A percentile compares a stretch with the other conserved stretches of the same genome.
These are phyloP conservation scores for Cladosporium colombiae DNA, from an alignment of 2,329 filamentous ascomycete species.

Conservation along the genomic window DNA sequence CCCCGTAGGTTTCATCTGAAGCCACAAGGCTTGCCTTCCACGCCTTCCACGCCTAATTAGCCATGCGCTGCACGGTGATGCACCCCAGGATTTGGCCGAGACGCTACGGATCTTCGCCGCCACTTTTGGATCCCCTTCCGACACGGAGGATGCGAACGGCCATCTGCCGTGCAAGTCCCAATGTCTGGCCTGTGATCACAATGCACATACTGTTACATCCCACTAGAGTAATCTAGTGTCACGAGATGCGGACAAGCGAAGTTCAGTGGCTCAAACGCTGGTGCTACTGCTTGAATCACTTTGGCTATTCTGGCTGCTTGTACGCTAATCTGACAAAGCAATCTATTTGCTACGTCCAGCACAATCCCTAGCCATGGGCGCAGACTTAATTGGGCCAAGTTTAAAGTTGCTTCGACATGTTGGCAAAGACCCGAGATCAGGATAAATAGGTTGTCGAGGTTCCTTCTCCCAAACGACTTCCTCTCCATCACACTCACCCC, in stretches of 20 bases:
- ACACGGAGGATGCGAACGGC: not conserved
- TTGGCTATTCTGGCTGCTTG: slow-evolving; percentile 10
- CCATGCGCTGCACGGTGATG: not conserved
- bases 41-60: not conserved
- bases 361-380: not conserved
- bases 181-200: not conserved
- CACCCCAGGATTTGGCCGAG: slow-evolving; percentile 1
- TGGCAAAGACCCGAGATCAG: not conserved
- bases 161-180: not conserved
- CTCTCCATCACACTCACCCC: not conserved
- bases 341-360: slow-evolving; percentile 11
- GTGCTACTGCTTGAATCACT: slow-evolving; percentile 1
- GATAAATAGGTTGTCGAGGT: slow-evolving; percentile 7
- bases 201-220: slow-evolving; percentile 1
- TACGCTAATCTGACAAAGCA: not conserved
- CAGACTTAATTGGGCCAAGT: not conserved
- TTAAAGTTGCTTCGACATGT: not conserved
- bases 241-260: not conserved
- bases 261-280: slow-evolving; percentile 4
- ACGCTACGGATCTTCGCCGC: not conserved
- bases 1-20: not conserved
- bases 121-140: not conserved
- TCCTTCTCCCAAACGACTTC: not conserved
- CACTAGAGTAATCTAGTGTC: not conserved
- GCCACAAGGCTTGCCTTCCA: not conserved